Evolutionary conservation across 2,329 filamentous ascomycete species (phyloP).

Genomic region (Xylaria sp.): DNA sequence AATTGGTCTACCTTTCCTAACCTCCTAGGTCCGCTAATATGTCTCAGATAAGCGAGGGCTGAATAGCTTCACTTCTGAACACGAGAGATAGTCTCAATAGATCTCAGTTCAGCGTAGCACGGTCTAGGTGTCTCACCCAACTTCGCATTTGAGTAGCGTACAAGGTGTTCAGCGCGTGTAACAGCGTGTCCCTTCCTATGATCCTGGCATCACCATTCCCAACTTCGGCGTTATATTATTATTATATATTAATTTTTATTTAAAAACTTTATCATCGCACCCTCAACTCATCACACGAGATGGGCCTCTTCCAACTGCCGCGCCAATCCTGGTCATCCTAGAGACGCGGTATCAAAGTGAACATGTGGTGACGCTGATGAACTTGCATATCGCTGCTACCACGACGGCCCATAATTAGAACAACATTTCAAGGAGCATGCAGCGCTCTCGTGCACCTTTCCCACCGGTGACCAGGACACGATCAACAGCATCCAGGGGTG

Average conservation of each 20-base stretch:
- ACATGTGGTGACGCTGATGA: slow-evolving; percentile 40
- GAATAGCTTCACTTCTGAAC: too few relatives aligned
- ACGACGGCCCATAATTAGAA: slow-evolving; percentile 34
- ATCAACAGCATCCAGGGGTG: slow-evolving; percentile 38
- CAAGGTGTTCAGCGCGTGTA: too few relatives aligned
- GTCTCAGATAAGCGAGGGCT: too few relatives aligned
- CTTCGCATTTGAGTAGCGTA: too few relatives aligned
- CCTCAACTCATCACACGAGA: neutral
- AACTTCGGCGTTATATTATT: too few relatives aligned
- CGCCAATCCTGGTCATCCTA: neutral
- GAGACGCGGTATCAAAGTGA: slow-evolving; percentile 1
- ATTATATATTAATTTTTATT: too few relatives aligned
- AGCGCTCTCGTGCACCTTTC: slow-evolving; percentile 41
- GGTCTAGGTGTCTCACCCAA: too few relatives aligned
- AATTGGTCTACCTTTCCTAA: too few relatives aligned
- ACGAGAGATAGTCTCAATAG: too few relatives aligned
- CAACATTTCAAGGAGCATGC: slow-evolving; percentile 37
- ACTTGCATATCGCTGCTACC: slow-evolving; percentile 40
- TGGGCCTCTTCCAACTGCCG: neutral
- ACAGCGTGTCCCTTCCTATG: neutral
- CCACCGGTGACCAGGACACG: slow-evolving; percentile 37
- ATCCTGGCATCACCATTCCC: neutral
- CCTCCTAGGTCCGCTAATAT: too few relatives aligned
- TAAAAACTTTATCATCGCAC: too few relatives aligned
- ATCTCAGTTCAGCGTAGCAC: too few relatives aligned